Conservation (phyloP, 441 rosid genomes). For the Syzygium syzygioides region DNA sequence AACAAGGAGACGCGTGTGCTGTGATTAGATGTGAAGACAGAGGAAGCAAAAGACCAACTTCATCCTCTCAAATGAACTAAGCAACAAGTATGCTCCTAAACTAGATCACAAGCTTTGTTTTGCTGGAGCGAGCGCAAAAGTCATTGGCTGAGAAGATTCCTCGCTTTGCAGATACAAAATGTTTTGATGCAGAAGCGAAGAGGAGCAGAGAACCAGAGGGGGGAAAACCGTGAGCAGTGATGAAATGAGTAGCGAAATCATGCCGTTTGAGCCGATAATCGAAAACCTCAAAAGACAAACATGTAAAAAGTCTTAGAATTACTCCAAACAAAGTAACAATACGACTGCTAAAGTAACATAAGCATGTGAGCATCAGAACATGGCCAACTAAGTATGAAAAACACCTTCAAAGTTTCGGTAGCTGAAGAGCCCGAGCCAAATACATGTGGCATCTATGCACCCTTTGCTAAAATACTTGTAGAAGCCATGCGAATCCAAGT, state of each 20-base stretch:
- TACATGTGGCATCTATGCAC: constrained; percentile 28
- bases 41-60: not conserved
- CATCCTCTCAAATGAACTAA: not conserved
- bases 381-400: constrained; percentile 32
- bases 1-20: not conserved
- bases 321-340: constrained; percentile 11
- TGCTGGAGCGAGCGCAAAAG: not conserved
- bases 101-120: not conserved
- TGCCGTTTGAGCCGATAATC: constrained; percentile 46
- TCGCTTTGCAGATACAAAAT: not conserved
- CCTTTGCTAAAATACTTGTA: constrained; percentile 32
- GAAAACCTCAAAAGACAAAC: constrained; percentile 58
- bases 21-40: not conserved
- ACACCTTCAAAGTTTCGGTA: constrained; percentile 44
- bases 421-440: constrained; percentile 43
- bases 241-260: constrained; percentile 60
- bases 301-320: constrained; percentile 31
- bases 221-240: constrained; percentile 40
- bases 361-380: constrained; percentile 25
- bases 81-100: not conserved
- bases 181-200: constrained; percentile 7
- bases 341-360: constrained; percentile 20
- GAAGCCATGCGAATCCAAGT: constrained; percentile 45
- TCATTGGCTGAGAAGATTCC: not conserved
- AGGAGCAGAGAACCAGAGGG: constrained; percentile 44